Evolutionary conservation across 1,284 basidiomycete genomes (phyloP), one percentile per base, ranked within the genome.

Genomic region (Ganoderma meredithae): DNA sequence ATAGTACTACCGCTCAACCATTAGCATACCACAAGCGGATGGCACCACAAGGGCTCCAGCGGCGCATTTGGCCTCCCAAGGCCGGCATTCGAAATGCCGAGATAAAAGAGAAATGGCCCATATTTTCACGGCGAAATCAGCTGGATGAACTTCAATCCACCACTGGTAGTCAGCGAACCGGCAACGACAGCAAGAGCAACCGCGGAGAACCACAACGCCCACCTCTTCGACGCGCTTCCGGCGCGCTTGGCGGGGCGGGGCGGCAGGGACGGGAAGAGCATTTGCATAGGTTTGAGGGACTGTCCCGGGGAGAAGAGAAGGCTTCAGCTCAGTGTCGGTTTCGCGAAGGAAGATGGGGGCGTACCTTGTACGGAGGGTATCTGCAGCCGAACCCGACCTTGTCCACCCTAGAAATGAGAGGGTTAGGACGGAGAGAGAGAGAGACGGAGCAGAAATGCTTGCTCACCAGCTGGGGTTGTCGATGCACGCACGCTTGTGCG

Each of bases 181-280:
- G 44, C 44, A 22, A 47, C 10, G 44, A 47, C n/a, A 47, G n/a
- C 44, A n/a, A 47, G 44, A 47, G n/a, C n/a, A n/a, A 47, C n/a
- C 8, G 44, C n/a, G 8, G 44, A 47, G 6, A 75, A 43, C 74
- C 72, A 72, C 25, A 71, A 62, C 6, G 72, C 72, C 75, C 74
- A 77, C 73, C 72, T 73, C 70, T 69, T 75, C 47, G 64, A 33
- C 15, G 31, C 15, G 31, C 15, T 31, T 3, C 31, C 27, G 55
- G 33, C 3, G 49, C 61, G 41, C 65, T 55, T 4, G 58, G 44
- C 44, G 10, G 52, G 47, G 25, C 62, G 62, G 3, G 62, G 62
- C 22, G 62, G 62, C 2, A 63, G 49, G 7, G 62, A 53, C 19
- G 49, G 49, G 44, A 53, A 19, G 49, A 55, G 47, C 3, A 22